Evolutionary conservation across 2,329 filamentous ascomycete genomes (phyloP).

Genomic region (Botrytis aclada): DNA sequence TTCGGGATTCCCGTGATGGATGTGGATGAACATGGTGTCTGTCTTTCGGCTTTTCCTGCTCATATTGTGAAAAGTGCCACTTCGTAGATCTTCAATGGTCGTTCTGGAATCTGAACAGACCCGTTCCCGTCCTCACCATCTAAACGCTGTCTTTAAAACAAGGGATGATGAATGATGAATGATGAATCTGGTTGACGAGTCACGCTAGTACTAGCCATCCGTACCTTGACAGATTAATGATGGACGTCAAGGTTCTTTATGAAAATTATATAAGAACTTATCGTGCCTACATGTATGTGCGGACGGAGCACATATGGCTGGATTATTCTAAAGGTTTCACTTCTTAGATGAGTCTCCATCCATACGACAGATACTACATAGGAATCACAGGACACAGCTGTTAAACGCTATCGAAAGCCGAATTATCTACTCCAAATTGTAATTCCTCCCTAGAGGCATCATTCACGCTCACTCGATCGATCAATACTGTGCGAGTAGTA

Average conservation of each 20-base stretch:
- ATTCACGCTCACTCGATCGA: background rate
- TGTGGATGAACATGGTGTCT: background rate
- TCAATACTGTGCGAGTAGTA: background rate
- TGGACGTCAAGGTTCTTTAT: background rate
- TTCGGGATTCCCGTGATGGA: background rate
- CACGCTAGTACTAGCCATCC: background rate
- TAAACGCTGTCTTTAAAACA: background rate
- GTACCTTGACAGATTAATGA: background rate
- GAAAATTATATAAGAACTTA: background rate
- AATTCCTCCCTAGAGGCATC: background rate
- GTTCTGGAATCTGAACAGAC: background rate
- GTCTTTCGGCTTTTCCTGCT: background rate
- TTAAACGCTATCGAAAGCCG: background rate
- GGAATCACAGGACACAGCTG: background rate
- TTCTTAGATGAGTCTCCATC: background rate
- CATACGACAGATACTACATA: background rate
- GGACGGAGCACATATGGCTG: background rate
- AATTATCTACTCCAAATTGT: background rate
- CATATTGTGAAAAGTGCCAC: background rate
- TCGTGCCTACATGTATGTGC: background rate
- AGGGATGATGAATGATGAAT: background rate
- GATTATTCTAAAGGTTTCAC: background rate
- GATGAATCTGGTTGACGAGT: background rate
- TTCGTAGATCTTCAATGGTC: background rate
- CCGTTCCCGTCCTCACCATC: background rate